Evolutionary conservation across 2,329 filamentous ascomycete species (phyloP).

Genomic region (Fusarium brachygibbosum): DNA sequence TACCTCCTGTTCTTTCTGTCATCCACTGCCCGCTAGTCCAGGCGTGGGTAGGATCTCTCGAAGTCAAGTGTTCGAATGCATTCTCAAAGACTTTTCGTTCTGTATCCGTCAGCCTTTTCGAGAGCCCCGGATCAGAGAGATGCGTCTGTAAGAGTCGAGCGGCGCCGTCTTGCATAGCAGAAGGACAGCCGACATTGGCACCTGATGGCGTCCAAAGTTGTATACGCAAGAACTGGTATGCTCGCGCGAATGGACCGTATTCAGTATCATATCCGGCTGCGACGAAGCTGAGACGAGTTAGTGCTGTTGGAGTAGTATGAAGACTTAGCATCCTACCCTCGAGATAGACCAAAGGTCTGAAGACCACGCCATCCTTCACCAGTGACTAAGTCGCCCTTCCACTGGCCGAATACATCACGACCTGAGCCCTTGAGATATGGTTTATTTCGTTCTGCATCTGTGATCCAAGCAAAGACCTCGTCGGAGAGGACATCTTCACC

Average conservation of each 20-base stretch:
- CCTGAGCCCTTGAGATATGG: constrained; percentile 70
- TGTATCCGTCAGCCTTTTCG: constrained; percentile 45
- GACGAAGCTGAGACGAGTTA: constrained; percentile 59
- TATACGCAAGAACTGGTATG: constrained; percentile 69
- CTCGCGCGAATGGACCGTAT: constrained; percentile 64
- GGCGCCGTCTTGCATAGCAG: constrained; percentile 76
- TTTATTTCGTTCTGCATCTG: constrained; percentile 74
- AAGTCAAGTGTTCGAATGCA: constrained; percentile 67
- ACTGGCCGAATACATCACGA: constrained; percentile 72
- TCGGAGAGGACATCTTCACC: constrained; percentile 67
- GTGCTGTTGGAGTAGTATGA: too few relatives aligned
- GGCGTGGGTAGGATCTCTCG: constrained; percentile 61
- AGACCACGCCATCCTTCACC: constrained; percentile 75
- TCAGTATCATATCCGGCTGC: constrained; percentile 71
- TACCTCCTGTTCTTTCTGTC: constrained; percentile 78
- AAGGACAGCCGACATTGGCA: constrained; percentile 74
- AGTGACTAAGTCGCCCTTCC: constrained; percentile 71
- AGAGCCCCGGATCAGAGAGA: constrained; percentile 51
- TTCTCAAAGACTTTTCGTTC: constrained; percentile 63
- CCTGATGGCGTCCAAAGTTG: constrained; percentile 72
- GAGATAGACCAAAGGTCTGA: constrained; percentile 69
- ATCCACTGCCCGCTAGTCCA: constrained; percentile 86
- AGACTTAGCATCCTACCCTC: constrained; percentile 58
- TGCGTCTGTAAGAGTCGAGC: constrained; percentile 64
- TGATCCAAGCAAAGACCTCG: constrained; percentile 68